A percentile compares a stretch with the other conserved stretches of the same genome.
Conservation (phyloP, 306 rosid species). For the Ceratonia siliqua region DNA sequence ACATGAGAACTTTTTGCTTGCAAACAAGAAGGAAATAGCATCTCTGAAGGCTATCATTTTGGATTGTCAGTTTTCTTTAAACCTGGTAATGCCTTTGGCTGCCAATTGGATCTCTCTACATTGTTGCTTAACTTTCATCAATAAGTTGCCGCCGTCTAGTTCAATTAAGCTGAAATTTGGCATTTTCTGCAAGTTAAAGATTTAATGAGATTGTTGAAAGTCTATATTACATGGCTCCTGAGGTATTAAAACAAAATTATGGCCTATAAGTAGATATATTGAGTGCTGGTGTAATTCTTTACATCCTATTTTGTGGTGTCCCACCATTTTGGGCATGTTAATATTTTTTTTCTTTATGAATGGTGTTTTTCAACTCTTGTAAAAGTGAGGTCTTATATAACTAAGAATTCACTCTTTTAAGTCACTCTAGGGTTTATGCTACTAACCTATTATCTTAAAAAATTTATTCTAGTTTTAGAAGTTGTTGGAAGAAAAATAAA, state of each 20-base stretch:
- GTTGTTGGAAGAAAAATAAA: slow-evolving; percentile 6
- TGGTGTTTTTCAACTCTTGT: background rate
- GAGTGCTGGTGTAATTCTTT: slow-evolving; percentile 97
- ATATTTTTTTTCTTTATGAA: slow-evolving; percentile 43
- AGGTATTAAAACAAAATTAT: slow-evolving; percentile 78
- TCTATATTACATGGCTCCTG: slow-evolving; percentile 99
- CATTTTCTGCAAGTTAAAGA: slow-evolving; percentile 59
- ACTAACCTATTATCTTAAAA: background rate
- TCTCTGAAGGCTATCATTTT: slow-evolving; percentile 86
- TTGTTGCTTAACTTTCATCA: background rate
- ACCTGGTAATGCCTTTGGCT: slow-evolving; percentile 60
- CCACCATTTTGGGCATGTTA: slow-evolving; percentile 99
- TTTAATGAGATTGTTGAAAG: slow-evolving; percentile 93
- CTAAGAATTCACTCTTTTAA: slow-evolving; percentile 4
- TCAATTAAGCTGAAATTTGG: slow-evolving; percentile 28
- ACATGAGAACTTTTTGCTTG: slow-evolving; percentile 93
- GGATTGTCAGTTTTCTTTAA: slow-evolving; percentile 84
- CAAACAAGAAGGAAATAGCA: slow-evolving; percentile 78
- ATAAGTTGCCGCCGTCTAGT: slow-evolving; percentile 27
- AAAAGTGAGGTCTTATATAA: slow-evolving; percentile 12
- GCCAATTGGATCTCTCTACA: slow-evolving; percentile 16
- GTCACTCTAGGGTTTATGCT: background rate
- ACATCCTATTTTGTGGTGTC: slow-evolving; percentile 88
- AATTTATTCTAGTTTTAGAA: background rate
- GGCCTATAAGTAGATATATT: slow-evolving; percentile 92